Conservation (phyloP, 768 basidiomycete genomes). For the Hypholoma fasciculare region DNA sequence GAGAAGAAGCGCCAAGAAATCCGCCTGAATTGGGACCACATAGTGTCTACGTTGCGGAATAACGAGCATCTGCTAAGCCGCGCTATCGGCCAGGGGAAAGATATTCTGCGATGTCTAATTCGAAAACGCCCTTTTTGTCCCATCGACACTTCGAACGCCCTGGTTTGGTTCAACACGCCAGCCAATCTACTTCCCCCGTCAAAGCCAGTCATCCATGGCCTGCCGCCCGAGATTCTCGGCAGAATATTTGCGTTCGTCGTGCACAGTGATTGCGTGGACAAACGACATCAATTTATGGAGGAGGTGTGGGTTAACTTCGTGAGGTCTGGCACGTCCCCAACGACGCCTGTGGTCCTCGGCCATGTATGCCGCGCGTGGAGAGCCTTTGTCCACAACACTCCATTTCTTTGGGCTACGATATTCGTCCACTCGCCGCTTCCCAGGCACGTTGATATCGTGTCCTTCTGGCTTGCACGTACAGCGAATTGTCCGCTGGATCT, state of each 20-base stretch:
- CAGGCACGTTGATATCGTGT: conserved; percentile 2
- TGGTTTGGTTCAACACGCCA: conserved; percentile 10
- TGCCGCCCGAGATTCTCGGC: conserved; percentile 10
- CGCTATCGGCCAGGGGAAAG: background rate
- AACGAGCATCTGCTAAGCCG: background rate
- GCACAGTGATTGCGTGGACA: conserved; percentile 11
- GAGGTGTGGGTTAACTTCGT: conserved; percentile 4
- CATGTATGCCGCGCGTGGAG: conserved; percentile 10
- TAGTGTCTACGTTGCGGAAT: background rate
- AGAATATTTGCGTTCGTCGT: conserved; percentile 13
- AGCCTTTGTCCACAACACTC: conserved; percentile 1
- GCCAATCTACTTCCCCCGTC: conserved; percentile 6
- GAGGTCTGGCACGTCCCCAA: conserved; percentile 13
- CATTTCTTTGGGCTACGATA: conserved; percentile 15
- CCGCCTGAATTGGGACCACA: background rate
- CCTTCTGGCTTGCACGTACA: conserved; percentile 8
- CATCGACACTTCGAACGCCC: conserved; percentile 12
- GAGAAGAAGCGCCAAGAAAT: background rate
- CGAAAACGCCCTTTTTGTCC: conserved; percentile 12
- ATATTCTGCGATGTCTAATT: conserved; percentile 1
- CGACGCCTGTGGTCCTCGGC: conserved; percentile 7
- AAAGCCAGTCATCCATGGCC: conserved; percentile 3
- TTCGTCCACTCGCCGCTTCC: conserved; percentile 3
- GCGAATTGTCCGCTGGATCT: conserved; percentile 9
- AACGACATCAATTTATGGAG: conserved; percentile 1